Conservation (phyloP, 2,329 filamentous ascomycete genomes). For the Diplodia corticola region DNA sequence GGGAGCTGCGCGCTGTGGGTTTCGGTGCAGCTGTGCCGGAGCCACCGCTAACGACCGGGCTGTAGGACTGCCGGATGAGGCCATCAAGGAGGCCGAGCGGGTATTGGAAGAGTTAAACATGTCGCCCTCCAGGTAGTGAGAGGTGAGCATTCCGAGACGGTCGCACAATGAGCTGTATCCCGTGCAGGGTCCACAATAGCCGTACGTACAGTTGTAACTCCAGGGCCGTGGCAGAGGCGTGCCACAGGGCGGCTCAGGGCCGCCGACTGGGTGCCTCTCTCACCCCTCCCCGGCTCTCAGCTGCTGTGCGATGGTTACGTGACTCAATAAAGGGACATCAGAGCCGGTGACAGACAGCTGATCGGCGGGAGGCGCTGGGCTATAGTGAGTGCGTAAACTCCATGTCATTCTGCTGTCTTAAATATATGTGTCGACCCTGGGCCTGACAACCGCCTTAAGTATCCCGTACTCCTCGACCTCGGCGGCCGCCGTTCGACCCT, state of each 20-base stretch:
- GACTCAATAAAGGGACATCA: constrained; percentile 11
- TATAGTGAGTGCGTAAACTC: constrained; percentile 16
- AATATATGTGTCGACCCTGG: not conserved
- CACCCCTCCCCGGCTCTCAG: constrained; percentile 2
- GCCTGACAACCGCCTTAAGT: not conserved
- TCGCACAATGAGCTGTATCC: not conserved
- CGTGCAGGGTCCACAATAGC: constrained; percentile 17
- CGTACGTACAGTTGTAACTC: constrained; percentile 10
- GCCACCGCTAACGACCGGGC: not conserved
- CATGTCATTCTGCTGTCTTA: constrained; percentile 7
- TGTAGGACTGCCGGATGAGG: constrained; percentile 66
- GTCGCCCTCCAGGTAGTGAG: not conserved
- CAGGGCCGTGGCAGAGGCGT: constrained; percentile 5
- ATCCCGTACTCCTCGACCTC: not conserved
- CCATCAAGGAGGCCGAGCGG: constrained; percentile 65
- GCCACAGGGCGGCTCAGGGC: constrained; percentile 13
- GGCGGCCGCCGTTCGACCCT: too few species aligned
- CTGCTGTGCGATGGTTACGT: constrained; percentile 21
- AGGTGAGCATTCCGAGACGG: not conserved
- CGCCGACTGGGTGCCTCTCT: constrained; percentile 18
- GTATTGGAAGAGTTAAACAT: constrained; percentile 50
- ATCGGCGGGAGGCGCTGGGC: constrained; percentile 1
- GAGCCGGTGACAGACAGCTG: constrained; percentile 11
- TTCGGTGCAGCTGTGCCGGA: not conserved
- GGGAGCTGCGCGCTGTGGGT: not conserved